Conservation (phyloP, 768 basidiomycete species). For the Pluteus cervinus region DNA sequence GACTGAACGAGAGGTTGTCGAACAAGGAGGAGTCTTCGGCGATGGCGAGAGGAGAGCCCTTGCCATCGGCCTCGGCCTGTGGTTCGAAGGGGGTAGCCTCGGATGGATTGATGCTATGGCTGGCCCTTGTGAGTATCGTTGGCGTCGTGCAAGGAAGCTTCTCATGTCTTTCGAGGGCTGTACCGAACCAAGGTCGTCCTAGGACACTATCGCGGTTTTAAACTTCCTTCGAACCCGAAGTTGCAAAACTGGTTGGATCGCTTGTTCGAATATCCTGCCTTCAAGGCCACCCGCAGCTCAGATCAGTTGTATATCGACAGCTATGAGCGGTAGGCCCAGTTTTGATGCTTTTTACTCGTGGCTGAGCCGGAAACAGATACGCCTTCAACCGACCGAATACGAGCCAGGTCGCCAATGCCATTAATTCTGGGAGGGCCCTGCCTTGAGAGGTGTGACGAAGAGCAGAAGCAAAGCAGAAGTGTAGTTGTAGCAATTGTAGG, state of each 20-base stretch:
- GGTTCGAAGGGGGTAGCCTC: conserved; percentile 51
- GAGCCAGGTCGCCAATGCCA: conserved; percentile 70
- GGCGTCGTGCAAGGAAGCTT: neutral
- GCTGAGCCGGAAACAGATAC: conserved; percentile 38
- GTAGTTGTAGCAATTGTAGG: no score
- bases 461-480: no score
- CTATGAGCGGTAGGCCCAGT: conserved; percentile 57
- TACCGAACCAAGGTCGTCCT: conserved; percentile 60
- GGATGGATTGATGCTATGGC: conserved; percentile 65
- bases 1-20: conserved; percentile 40
- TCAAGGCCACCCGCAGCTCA: conserved; percentile 64
- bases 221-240: conserved; percentile 40
- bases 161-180: conserved; percentile 44
- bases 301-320: conserved; percentile 64
- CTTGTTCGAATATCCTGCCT: conserved; percentile 53
- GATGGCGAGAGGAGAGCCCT: conserved; percentile 33
- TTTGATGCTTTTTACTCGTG: neutral
- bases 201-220: conserved; percentile 63
- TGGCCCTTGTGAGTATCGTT: conserved; percentile 51
- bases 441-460: no score
- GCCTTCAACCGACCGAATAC: conserved; percentile 75
- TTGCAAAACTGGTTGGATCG: conserved; percentile 49
- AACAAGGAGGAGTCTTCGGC: conserved; percentile 29
- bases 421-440: conserved; percentile 57
- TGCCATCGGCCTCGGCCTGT: conserved; percentile 46